A percentile compares a stretch with the other conserved stretches of the same genome.
Conservation (phyloP, 78 protist species). For the Diacronema lutheri region DNA sequence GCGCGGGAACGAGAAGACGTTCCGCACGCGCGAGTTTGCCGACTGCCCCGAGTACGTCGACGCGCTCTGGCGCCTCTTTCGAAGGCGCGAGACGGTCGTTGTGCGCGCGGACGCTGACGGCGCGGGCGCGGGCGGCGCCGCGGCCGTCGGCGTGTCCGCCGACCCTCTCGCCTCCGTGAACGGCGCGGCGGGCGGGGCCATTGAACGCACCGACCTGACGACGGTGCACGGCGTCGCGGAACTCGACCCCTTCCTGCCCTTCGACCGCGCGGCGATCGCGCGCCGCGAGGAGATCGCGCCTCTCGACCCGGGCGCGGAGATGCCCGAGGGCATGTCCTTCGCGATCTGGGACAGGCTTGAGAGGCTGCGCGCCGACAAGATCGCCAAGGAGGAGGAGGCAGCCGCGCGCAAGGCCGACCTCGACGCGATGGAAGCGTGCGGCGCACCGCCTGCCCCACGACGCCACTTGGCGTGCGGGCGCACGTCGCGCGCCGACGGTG, state of each 20-base stretch:
- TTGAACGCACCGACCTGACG: neutral
- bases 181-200: no score
- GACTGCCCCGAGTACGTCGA: neutral
- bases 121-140: no score
- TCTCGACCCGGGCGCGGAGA: constrained; percentile 9
- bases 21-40: constrained; percentile 8
- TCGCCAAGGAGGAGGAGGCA: neutral
- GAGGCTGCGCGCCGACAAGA: neutral
- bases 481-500: no score
- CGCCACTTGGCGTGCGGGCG: no score
- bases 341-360: constrained; percentile 33
- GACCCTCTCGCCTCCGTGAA: no score
- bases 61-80: neutral
- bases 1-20: neutral
- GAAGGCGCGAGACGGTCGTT: neutral
- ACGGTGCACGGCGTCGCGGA: neutral
- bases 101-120: neutral
- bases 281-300: neutral
- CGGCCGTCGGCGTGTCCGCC: no score
- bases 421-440: neutral
- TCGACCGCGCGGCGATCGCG: neutral
- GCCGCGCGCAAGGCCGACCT: neutral
- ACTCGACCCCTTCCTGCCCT: neutral
- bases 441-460: no score
- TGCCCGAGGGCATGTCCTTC: constrained; percentile 3